Percentiles rank a stretch among this genome's conserved stretches.
These are phyloP conservation scores for Curvularia sp. DNA, from an alignment of 2,329 filamentous ascomycete genomes.

Conservation along the genomic window DNA sequence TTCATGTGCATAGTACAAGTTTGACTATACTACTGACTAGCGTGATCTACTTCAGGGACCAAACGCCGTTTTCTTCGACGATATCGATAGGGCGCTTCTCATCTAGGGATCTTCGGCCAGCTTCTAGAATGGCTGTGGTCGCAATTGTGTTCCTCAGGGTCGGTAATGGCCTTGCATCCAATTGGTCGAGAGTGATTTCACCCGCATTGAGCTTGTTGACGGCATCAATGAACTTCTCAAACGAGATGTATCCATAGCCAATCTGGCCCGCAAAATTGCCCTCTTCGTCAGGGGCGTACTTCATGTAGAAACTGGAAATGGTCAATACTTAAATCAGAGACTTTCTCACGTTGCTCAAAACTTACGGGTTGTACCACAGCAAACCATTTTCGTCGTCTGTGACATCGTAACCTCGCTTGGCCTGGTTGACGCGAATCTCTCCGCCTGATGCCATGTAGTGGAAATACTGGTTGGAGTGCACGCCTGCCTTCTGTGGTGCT, in stretches of 20 bases:
- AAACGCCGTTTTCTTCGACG: constrained; percentile 67
- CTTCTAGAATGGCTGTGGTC: constrained; percentile 90
- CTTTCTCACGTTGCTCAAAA: constrained; percentile 15
- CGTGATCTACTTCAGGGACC: constrained; percentile 66
- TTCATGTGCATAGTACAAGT: not conserved
- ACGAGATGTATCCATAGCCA: constrained; percentile 91
- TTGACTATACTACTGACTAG: not conserved
- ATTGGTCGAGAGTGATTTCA: constrained; percentile 71
- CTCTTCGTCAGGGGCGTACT: constrained; percentile 91
- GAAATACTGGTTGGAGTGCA: constrained; percentile 98
- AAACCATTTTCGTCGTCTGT: constrained; percentile 78
- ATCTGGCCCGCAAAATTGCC: constrained; percentile 92
- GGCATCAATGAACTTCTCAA: constrained; percentile 95
- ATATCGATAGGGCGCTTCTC: constrained; percentile 82
- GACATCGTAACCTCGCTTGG: constrained; percentile 92
- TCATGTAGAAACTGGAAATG: constrained; percentile 78
- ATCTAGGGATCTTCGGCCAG: constrained; percentile 82
- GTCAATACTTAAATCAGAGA: constrained; percentile 15
- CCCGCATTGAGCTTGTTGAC: constrained; percentile 80
- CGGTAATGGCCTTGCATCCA: constrained; percentile 81
- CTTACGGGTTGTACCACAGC: constrained; percentile 84
- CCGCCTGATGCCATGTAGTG: constrained; percentile 87
- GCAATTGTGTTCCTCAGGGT: constrained; percentile 89
- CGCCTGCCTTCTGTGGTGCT: constrained; percentile 86
- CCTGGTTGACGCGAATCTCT: constrained; percentile 89